Evolutionary conservation across 768 basidiomycete genomes (phyloP).

Genomic region (Termitomyces sp.): DNA sequence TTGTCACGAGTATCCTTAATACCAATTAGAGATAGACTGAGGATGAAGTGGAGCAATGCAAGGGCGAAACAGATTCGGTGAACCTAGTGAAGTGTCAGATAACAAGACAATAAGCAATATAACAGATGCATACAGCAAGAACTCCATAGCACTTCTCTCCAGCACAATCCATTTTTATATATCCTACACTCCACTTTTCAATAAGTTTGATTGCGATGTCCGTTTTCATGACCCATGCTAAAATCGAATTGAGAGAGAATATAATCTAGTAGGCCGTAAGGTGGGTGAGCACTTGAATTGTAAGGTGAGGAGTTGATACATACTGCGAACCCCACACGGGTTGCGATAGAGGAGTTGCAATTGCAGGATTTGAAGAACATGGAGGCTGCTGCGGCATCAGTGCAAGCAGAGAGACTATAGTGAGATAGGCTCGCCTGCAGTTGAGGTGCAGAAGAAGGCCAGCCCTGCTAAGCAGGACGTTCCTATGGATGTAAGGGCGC

Average conservation of each 20-base stretch:
- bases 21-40: slow-evolving; percentile 78
- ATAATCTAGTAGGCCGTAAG: slow-evolving; percentile 61
- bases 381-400: slow-evolving; percentile 52
- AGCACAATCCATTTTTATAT: slow-evolving; percentile 96
- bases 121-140: slow-evolving; percentile 66
- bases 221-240: slow-evolving; percentile 97
- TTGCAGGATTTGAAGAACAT: slow-evolving; percentile 99
- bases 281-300: not conserved
- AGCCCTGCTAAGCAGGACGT: slow-evolving; percentile 81
- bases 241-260: slow-evolving; percentile 90
- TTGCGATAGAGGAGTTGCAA: slow-evolving; percentile 98
- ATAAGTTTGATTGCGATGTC: slow-evolving; percentile 82
- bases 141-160: slow-evolving; percentile 95
- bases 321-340: slow-evolving; percentile 92
- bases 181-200: slow-evolving; percentile 92
- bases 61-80: slow-evolving; percentile 97
- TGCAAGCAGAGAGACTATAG: not conserved
- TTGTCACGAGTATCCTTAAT: slow-evolving; percentile 89
- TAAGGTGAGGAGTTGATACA: slow-evolving; percentile 19
- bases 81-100: slow-evolving; percentile 42
- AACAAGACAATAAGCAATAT: not conserved
- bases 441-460: slow-evolving; percentile 85
- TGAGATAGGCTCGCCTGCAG: slow-evolving; percentile 53
- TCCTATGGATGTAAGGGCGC: slow-evolving; percentile 65
- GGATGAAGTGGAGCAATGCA: slow-evolving; percentile 79